Base-by-base conservation (phyloP, 2,329 filamentous ascomycete species). In the Beauveria medogensis region DNA sequence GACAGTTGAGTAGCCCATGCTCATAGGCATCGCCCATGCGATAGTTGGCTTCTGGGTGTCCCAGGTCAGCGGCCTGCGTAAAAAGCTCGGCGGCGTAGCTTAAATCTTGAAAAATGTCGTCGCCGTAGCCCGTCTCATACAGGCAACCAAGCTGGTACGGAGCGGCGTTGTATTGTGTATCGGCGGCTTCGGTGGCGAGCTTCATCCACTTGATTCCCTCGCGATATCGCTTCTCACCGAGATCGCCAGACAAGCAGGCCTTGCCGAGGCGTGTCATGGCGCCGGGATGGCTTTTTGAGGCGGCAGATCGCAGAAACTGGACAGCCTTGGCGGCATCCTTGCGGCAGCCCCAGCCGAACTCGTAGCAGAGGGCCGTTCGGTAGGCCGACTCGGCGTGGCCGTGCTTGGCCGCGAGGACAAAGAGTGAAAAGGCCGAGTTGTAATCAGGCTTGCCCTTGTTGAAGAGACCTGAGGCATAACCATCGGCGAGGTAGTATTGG, bases 171-270 rank as follows among this genome's bases (percentile, higher is more conserved):
- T 99, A 97, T 73, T 97, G 92, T 50, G 82, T 72, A 72, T 99
- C 94, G 14, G 94, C 92, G 3, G 90, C 85, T 73, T 99, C 94
- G 0, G 91, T 83, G 3, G 92, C 94, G 61, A 95, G 85, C 77
- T 97, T 97, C 69, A 99, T 79, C 94, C 94, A 99, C 73, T 96
- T 97, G 66, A 97, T 78, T 9, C 93, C 94, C 73, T 99, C 94
- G 57, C 90, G 84, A 70, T 96, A 95, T 62, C 89, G 84, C 71
- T 90, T 92, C 66, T 88, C 85, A 34, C 94, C 94, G 72, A 99
- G 85, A 66, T 97, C 92, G 47, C 92, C 92, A 3, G 87, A 88
- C 59, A 99, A 75, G 74, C 93, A 97, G 7, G 94, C 94, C 71
- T 92, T 89, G 46, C 92, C 93, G 57, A 99, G 83, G 61, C 94